These are phyloP conservation scores for Flaveria brownii DNA, from an alignment of 129 eudicot genomes.

Conservation along the genomic window DNA sequence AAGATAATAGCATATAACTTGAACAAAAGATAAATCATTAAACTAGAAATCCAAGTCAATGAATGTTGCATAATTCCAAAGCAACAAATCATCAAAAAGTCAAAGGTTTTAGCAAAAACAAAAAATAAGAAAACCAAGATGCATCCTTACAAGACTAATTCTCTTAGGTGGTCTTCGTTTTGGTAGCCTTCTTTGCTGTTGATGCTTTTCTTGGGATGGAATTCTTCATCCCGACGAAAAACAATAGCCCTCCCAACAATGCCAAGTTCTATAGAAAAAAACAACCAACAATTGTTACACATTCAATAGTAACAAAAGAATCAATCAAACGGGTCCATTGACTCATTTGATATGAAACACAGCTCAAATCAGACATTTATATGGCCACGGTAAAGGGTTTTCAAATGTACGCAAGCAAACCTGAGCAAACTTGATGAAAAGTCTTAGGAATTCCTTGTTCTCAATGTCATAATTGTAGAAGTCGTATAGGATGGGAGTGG, in stretches of 20 bases:
- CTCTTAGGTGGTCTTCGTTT: slow-evolving; percentile 35
- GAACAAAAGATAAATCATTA: slow-evolving; percentile 14
- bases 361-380: background rate
- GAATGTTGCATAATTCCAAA: slow-evolving; percentile 31
- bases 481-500: slow-evolving; percentile 74
- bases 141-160: slow-evolving; percentile 25
- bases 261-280: slow-evolving; percentile 36
- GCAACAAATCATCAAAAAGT: slow-evolving; percentile 24
- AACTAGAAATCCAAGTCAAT: slow-evolving; percentile 29
- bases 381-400: background rate
- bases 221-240: slow-evolving; percentile 43
- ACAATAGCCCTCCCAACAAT: slow-evolving; percentile 41
- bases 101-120: slow-evolving; percentile 22
- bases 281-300: slow-evolving; percentile 2
- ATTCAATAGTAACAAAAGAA: background rate
- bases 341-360: background rate
- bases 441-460: slow-evolving; percentile 62
- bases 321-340: background rate
- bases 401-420: slow-evolving; percentile 21
- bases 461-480: slow-evolving; percentile 90
- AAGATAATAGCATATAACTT: background rate
- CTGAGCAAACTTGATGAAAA: slow-evolving; percentile 78
- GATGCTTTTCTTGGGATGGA: slow-evolving; percentile 31
- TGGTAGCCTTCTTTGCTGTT: slow-evolving; percentile 33
- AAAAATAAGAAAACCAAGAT: slow-evolving; percentile 24